A percentile compares a stretch with the other conserved stretches of the same genome.
Evolutionary conservation across 805 yeast species (phyloP).

Genomic region (Candida nanaspora): DNA sequence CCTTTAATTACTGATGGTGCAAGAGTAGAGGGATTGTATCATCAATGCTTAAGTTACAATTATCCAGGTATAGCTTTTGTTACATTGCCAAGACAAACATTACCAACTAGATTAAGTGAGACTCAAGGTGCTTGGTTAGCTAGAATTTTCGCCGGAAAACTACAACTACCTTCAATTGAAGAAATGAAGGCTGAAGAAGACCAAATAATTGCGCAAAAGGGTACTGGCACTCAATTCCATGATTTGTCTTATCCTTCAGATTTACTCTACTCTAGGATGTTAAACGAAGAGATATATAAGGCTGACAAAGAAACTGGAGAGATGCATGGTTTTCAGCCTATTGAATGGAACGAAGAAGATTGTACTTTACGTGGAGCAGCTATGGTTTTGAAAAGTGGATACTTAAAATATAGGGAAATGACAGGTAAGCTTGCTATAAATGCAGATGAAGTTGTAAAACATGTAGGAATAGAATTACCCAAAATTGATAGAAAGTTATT

Average conservation of each 20-base stretch:
- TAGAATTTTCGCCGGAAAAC: conserved; percentile 50
- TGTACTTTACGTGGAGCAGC: conserved; percentile 34
- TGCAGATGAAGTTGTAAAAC: conserved; percentile 32
- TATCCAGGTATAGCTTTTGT: conserved; percentile 63
- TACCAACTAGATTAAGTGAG: conserved; percentile 56
- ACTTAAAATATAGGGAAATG: conserved; percentile 30
- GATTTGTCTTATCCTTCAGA: conserved; percentile 49
- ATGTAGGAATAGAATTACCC: conserved; percentile 28
- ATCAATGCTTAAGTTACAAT: conserved; percentile 47
- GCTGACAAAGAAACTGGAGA: conserved; percentile 30
- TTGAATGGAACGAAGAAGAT: conserved; percentile 44
- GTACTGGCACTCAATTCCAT: conserved; percentile 40
- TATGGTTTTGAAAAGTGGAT: conserved; percentile 37
- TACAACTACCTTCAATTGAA: conserved; percentile 39
- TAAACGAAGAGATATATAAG: conserved; percentile 27
- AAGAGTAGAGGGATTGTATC: conserved; percentile 46
- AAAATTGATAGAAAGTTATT: conserved; percentile 9
- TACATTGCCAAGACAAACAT: conserved; percentile 52
- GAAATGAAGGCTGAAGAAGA: conserved; percentile 40
- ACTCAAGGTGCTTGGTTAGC: conserved; percentile 61
- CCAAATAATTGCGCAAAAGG: conserved; percentile 30
- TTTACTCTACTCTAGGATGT: conserved; percentile 39
- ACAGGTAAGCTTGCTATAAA: conserved; percentile 30
- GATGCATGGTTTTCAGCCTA: conserved; percentile 38
- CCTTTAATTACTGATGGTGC: conserved; percentile 39